Base-by-base conservation (phyloP, 345 rosid genomes). In the Gossypium anomalum region DNA sequence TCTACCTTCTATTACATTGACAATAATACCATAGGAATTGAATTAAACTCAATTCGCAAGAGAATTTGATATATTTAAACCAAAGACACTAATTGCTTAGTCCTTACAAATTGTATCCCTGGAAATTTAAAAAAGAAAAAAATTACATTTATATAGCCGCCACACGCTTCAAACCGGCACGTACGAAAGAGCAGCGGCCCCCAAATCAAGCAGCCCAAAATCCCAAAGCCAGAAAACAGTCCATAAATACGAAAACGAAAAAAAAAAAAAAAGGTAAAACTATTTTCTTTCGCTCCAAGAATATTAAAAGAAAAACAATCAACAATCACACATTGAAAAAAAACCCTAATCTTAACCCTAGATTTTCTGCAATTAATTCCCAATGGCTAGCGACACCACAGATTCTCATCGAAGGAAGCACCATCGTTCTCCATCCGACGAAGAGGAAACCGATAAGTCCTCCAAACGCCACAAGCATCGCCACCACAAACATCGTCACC, bases 401-500 rank as follows among this genome's bases (percentile, higher is more conserved):
- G 97, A 91, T 56, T 83, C 90, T 68, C 88, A 80, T 74, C 84
- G 78, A 78, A 88, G 89, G 75, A 93, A 92, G 87, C 93, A 90
- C 82, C 89, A 82, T 61, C 92, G 90, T 38, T 87, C 86, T 58
- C 19, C 86, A 66, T 77, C 87, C 10, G 87, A 76, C 19, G 90
- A 86, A 7, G 91, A 85, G 45, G 93, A 84, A 41, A 80, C 77
- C 9, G 90, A 82, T 10, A 89, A 89, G 85, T 86, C 92, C 22
- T 81, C 90, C 9, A 90, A 92, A 74, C 94, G 92, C 14, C 94
- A 85, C 78, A 93, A 96, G 76, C 92, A 92, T 75, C 94, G 93
- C 70, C 98, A 86, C 72, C 79, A 81, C 72, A 86, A 56, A 67
- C 89, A 85, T 45, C 93, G 81, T 22, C 87, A 78, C 70, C 93